Conservation (phyloP, 1,284 basidiomycete species). For the Termitomyces sp. region DNA sequence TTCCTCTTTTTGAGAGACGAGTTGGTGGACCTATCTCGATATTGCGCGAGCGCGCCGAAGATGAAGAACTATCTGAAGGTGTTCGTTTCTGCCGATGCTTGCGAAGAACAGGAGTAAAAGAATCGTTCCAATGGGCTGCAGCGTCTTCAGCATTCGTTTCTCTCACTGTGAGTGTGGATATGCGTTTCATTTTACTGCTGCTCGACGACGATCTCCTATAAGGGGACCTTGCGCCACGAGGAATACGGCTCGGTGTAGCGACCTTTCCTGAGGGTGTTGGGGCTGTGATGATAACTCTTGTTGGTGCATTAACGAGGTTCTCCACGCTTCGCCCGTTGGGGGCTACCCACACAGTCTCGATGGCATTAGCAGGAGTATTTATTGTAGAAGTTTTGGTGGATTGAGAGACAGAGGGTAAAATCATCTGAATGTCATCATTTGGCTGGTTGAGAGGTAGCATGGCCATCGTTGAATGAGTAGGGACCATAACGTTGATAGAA, state of each 20-base stretch:
- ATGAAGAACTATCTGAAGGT: constrained; percentile 19
- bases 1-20: constrained; percentile 9
- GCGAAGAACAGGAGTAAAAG: constrained; percentile 23
- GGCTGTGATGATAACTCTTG: constrained; percentile 44
- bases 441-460: constrained; percentile 9
- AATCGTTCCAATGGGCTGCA: constrained; percentile 15
- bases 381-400: background rate
- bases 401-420: background rate
- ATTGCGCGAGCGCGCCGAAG: constrained; percentile 18
- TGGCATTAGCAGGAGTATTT: background rate
- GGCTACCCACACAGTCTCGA: constrained; percentile 12
- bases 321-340: constrained; percentile 25
- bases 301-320: constrained; percentile 39
- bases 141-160: constrained; percentile 23
- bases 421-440: background rate
- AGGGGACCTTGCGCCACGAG: constrained; percentile 37
- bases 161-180: constrained; percentile 25
- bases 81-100: constrained; percentile 23
- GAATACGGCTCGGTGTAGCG: constrained; percentile 29
- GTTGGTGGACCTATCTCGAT: constrained; percentile 16
- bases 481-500: constrained; percentile 24
- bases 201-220: constrained; percentile 22
- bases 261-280: constrained; percentile 37
- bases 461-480: constrained; percentile 22
- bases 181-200: constrained; percentile 21